Conservation (phyloP, 768 basidiomycete species). For the Cyclocybe cylindracea region DNA sequence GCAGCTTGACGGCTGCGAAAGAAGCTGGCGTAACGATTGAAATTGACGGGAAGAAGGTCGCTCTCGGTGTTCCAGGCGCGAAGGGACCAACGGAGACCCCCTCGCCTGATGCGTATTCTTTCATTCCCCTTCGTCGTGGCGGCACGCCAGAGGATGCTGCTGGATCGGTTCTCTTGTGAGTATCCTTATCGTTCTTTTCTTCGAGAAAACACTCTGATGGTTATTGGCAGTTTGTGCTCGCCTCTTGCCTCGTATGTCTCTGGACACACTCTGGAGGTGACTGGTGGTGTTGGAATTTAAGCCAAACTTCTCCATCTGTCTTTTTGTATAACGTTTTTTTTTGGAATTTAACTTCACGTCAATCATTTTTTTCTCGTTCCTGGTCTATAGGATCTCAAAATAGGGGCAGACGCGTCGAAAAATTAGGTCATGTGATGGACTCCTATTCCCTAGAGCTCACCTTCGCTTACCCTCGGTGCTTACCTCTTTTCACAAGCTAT, state of each 20-base stretch:
- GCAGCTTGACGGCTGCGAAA: constrained; percentile 75
- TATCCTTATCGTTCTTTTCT: constrained; percentile 13
- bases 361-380: no score
- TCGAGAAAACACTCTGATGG: background rate
- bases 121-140: constrained; percentile 67
- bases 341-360: no score
- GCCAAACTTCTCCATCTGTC: no score
- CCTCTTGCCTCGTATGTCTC: constrained; percentile 79
- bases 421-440: no score
- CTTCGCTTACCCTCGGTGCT: no score
- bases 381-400: no score
- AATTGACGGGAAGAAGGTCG: constrained; percentile 82
- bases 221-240: constrained; percentile 61
- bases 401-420: no score
- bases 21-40: constrained; percentile 75
- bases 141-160: constrained; percentile 79
- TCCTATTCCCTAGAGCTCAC: no score
- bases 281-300: constrained; percentile 78
- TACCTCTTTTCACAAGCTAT: no score
- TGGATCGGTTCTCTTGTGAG: constrained; percentile 73
- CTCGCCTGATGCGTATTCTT: constrained; percentile 35
- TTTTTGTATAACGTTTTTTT: no score
- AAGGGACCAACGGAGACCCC: constrained; percentile 33
- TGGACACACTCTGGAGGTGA: constrained; percentile 84
- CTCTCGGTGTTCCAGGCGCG: constrained; percentile 73